Base-by-base conservation (phyloP, 2,329 filamentous ascomycete species). In the Fusarium pininemorale region DNA sequence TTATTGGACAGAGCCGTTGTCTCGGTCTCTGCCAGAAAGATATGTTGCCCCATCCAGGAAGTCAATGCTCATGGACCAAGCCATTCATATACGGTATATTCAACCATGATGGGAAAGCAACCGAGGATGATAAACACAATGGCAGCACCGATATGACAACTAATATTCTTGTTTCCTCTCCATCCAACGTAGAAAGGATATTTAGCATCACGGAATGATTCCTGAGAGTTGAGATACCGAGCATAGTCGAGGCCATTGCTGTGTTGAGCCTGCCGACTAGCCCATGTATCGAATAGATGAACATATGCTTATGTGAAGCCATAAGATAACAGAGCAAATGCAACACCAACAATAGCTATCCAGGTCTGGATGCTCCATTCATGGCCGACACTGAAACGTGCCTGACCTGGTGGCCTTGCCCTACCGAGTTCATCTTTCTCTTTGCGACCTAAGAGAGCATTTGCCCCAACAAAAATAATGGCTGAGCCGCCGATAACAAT, bases 11-110 rank as follows among this genome's bases (percentile, higher is more conserved):
- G 32, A 45, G 45, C 41, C 11, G 55, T 39, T 9, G 39, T 35
- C n/a, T 47, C 32, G 6, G 63, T 64, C 18, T 20, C 30, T 20
- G 47, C 47, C 14, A 64, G 22, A 35, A 39, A 64, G 18, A 64
- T 32, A 53, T 65, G 45, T 10, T 63, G 63, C 20, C 65, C 37
- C 60, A 70, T 70, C 69, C 69, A 73, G 16, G 70, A 73, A 41
- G 65, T 73, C 44, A 73, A 35, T 20, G 57, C 45, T 42, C 51
- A 42, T 26, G 70, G 60, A 20, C 70, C 69, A 28, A 73, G 65
- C 56, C 56, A 70, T 41, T 50, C 56, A 70, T 41, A 57, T 44
- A 16, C 60, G 53, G 41, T 58, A 58, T 22, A 53, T 14, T 5
- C 53, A 37, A 56, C 57, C 14, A 61, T 11, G 9, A 73, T 63